Percentiles rank a stretch among this genome's conserved stretches.
phyloP scores from a whole-genome alignment of 371 early-diverging fungal genomes.

The Cokeromyces recurvatus region DNA sequence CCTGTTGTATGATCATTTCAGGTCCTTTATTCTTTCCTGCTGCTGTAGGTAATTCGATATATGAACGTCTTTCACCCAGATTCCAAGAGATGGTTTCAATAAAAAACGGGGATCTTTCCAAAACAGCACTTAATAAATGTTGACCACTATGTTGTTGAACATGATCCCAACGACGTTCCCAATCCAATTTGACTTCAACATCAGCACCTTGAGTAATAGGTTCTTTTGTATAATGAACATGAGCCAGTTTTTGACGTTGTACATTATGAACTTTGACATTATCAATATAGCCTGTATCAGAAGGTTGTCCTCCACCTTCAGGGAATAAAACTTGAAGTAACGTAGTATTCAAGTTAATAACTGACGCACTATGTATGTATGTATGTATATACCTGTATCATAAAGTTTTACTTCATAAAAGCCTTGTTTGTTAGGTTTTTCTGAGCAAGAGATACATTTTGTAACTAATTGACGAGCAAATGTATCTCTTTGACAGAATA shows the following conservation, averaged over 20 bases:
- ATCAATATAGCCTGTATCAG: slow-evolving; percentile 62
- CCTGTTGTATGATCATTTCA: slow-evolving; percentile 28
- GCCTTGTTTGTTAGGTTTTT: slow-evolving; percentile 37
- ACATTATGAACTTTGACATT: slow-evolving; percentile 53
- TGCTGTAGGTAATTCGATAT: slow-evolving; percentile 55
- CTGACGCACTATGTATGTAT: not conserved
- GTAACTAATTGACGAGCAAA: slow-evolving; percentile 28
- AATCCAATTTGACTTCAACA: slow-evolving; percentile 62
- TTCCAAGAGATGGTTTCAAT: slow-evolving; percentile 70
- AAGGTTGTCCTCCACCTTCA: slow-evolving; percentile 74
- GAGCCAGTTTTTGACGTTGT: slow-evolving; percentile 53
- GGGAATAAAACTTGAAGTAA: slow-evolving; percentile 61
- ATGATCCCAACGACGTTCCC: slow-evolving; percentile 70
- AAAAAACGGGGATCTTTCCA: slow-evolving; percentile 54
- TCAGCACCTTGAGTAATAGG: slow-evolving; percentile 45
- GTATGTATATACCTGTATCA: slow-evolving; percentile 26
- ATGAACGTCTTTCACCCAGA: slow-evolving; percentile 52
- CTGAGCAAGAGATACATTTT: slow-evolving; percentile 30
- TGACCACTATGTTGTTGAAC: slow-evolving; percentile 83
- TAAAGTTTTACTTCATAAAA: slow-evolving; percentile 34
- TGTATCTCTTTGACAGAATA: slow-evolving; percentile 35
- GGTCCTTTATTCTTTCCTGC: slow-evolving; percentile 16
- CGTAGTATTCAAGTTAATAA: too few species aligned
- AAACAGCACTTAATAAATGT: slow-evolving; percentile 68
- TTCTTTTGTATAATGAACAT: slow-evolving; percentile 58